Percentiles rank a stretch among this genome's conserved stretches.
These are phyloP conservation scores for Brettanomyces bruxellensis DNA, from an alignment of 805 yeast genomes.

Conservation along the genomic window DNA sequence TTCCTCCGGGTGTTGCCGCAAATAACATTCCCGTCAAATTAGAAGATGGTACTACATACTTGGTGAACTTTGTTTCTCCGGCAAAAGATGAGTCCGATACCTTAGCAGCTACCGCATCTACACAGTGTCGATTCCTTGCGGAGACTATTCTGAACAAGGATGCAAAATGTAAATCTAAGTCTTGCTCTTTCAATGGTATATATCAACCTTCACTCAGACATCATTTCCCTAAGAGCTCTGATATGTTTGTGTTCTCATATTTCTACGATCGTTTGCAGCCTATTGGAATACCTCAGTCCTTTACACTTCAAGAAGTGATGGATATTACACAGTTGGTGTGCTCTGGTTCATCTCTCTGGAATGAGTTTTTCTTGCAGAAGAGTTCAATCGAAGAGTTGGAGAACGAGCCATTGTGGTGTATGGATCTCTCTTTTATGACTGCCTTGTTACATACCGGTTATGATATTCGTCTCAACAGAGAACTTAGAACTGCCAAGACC, in stretches of 20 bases:
- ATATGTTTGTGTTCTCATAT: conserved; percentile 85
- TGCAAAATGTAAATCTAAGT: conserved; percentile 57
- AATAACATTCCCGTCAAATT: conserved; percentile 52
- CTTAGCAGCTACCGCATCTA: conserved; percentile 40
- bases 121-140: conserved; percentile 82
- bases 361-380: conserved; percentile 52
- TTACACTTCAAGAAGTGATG: conserved; percentile 74
- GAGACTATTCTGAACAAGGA: conserved; percentile 82
- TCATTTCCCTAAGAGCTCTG: conserved; percentile 64
- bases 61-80: conserved; percentile 26
- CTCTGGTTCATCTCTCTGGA: conserved; percentile 72
- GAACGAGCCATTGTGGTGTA: conserved; percentile 89
- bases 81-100: conserved; percentile 19
- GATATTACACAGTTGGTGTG: conserved; percentile 83
- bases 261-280: conserved; percentile 94
- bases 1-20: conserved; percentile 69
- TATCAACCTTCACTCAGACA: conserved; percentile 88
- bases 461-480: conserved; percentile 85
- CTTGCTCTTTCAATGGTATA: conserved; percentile 95
- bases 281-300: conserved; percentile 87
- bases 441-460: conserved; percentile 93
- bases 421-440: conserved; percentile 84
- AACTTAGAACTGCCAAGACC: conserved; percentile 85
- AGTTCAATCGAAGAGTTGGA: conserved; percentile 58
- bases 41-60: conserved; percentile 24